Conservation (phyloP, 768 basidiomycete species). For the Lactarius trivialis region DNA sequence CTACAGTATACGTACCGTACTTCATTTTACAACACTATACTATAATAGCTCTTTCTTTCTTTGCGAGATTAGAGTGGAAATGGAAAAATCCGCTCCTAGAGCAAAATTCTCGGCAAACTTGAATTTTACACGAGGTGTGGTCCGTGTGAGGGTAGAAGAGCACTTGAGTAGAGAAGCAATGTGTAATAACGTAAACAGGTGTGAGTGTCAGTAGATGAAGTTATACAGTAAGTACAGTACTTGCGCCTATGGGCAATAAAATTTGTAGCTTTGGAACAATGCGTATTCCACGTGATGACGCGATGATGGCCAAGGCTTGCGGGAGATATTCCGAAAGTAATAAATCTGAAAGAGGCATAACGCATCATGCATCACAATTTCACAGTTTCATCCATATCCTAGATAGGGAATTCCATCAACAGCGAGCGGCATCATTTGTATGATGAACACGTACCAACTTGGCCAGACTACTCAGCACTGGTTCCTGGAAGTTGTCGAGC, state of each 20-base stretch:
- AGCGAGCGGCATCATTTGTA: not conserved
- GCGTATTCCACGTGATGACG: too few relatives aligned
- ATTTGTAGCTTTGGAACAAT: too few relatives aligned
- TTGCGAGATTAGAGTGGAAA: not conserved
- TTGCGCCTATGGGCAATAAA: not conserved
- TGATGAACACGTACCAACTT: constrained; percentile 9
- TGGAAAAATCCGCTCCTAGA: not conserved
- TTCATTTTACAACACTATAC: too few relatives aligned
- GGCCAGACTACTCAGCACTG: constrained; percentile 14
- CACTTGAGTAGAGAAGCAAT: not conserved
- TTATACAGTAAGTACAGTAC: not conserved
- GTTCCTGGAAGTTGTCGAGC: constrained; percentile 16
- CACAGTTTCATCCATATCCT: not conserved
- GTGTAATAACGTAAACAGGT: not conserved
- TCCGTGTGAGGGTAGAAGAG: too few relatives aligned
- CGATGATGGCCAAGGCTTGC: not conserved
- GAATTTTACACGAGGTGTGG: not conserved
- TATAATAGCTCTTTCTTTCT: not conserved
- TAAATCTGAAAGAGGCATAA: not conserved
- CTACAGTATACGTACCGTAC: too few relatives aligned
- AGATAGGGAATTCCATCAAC: not conserved
- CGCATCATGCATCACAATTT: not conserved
- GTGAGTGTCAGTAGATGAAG: not conserved
- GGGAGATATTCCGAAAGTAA: not conserved
- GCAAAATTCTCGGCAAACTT: too few relatives aligned